Base-by-base conservation (phyloP, 495 filamentous ascomycete species). In the Penicillium flavigenum region DNA sequence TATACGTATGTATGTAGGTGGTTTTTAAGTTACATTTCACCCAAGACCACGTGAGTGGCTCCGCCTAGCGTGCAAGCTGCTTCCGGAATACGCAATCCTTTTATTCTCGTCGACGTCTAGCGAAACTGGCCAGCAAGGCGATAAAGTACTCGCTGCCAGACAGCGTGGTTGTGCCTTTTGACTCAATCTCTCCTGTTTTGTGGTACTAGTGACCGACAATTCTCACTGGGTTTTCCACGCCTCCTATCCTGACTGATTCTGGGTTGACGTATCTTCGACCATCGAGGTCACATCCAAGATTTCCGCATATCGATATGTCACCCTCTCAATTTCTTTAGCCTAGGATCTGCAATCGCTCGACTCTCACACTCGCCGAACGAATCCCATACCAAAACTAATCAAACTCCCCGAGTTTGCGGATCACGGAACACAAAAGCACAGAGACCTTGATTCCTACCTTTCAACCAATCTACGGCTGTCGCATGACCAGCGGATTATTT, bases 81-180 rank as follows among this genome's bases (percentile, higher is more conserved):
- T 57, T 50, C 36, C 54, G 47, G 59, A 45, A 51, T 59, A 59
- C 60, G 60, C 60, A 63, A 55, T 47, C 51, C 45, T 51, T 36
- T 38, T n/a, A 19, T 47, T 12, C 16, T 1, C 41, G 34, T 20
- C 16, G 29, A 50, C 32, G n/a, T 16, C 17, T n/a, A 27, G 27
- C 26, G 44, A n/a, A 53, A 31, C 11, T 48, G 17, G 45, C 45
- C 52, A 42, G 24, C 9, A 22, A 47, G 52, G 45, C 22, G n/a
- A 29, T 31, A 31, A 27, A 11, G 26, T 26, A 32, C 39, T 19
- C 11, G 29, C 43, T 27, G 47, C 54, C 5, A 57, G 46, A 26
- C 46, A 51, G 47, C 19, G 47, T 51, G 41, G 43, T 24, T 20
- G n/a, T 27, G 9, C 22, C 39, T 39, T 17, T 19, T 5, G 8